These are phyloP conservation scores for Takakia lepidozioides DNA, from an alignment of 225 moss, liverwort and hornwort species.

Conservation along the genomic window DNA sequence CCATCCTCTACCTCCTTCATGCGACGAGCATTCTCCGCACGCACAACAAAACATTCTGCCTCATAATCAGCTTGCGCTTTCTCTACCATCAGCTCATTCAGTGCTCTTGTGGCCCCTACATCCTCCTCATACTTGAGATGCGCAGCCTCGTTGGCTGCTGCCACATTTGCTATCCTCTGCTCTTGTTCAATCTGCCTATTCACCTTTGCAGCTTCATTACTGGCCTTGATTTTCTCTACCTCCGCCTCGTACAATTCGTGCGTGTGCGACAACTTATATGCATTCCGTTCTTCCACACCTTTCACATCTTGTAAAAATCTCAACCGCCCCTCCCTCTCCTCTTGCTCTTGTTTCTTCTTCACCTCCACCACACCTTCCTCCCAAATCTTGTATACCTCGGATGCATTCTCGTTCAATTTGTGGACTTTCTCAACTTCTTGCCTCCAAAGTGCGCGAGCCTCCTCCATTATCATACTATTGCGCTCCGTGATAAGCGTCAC, in stretches of 20 bases:
- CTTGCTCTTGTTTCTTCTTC: conserved; percentile 7
- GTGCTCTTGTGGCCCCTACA: conserved; percentile 7
- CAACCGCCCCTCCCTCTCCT: conserved; percentile 6
- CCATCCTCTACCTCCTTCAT: conserved; percentile 19
- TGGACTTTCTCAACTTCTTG: conserved; percentile 7
- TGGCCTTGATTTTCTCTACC: conserved; percentile 11
- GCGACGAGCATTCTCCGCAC: conserved; percentile 12
- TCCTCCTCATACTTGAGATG: conserved; percentile 16
- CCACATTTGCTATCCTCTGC: conserved; percentile 3
- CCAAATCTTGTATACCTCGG: conserved; percentile 9
- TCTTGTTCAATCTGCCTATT: conserved; percentile 11
- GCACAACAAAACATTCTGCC: conserved; percentile 7
- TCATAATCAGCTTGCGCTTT: conserved; percentile 17
- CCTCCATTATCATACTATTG: conserved; percentile 10
- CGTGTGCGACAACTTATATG: conserved; percentile 7
- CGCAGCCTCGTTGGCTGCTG: conserved; percentile 8
- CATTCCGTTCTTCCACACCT: conserved; percentile 10
- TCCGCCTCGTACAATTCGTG: conserved; percentile 15
- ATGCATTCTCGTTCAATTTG: conserved; percentile 4
- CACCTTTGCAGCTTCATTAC: conserved; percentile 5
- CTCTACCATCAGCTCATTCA: conserved; percentile 12
- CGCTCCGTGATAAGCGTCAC: conserved; percentile 4
- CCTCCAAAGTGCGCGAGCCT: conserved; percentile 19
- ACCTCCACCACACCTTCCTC: conserved; percentile 4
- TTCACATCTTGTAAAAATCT: conserved; percentile 15